Evolutionary conservation across 108 stramenopile genomes (phyloP).

Genomic region (Poteriospumella lacustris): DNA sequence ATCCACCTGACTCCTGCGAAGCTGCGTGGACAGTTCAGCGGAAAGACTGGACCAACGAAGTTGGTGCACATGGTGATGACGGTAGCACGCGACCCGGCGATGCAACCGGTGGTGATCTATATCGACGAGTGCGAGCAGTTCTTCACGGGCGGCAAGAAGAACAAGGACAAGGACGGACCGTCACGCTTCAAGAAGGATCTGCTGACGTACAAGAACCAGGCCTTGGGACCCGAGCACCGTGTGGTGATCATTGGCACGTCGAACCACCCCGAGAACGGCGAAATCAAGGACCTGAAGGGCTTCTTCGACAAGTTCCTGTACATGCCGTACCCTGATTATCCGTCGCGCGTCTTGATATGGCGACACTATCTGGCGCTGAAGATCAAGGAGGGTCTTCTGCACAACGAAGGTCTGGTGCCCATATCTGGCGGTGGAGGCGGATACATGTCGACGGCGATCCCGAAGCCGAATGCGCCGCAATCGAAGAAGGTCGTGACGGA

Average conservation of each 20-base stretch:
- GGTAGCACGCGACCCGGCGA: constrained; percentile 65
- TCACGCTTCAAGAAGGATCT: constrained; percentile 69
- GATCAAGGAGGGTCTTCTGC: not conserved
- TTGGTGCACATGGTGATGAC: constrained; percentile 69
- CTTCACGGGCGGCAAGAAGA: constrained; percentile 54
- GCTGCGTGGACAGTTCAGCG: constrained; percentile 57
- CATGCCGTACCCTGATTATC: constrained; percentile 64
- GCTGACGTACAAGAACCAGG: constrained; percentile 68
- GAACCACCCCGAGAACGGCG: constrained; percentile 57
- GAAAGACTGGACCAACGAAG: constrained; percentile 62
- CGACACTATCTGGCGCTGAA: constrained; percentile 38
- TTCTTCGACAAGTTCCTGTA: constrained; percentile 70
- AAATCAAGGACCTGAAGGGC: constrained; percentile 58
- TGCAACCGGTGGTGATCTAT: constrained; percentile 70
- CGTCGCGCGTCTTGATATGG: constrained; percentile 65
- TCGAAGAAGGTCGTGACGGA: not conserved
- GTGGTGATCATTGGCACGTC: constrained; percentile 68
- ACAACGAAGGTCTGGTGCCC: not conserved
- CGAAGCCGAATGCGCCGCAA: not conserved
- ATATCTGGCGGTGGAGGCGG: not conserved
- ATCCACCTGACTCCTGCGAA: constrained; percentile 65
- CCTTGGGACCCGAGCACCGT: constrained; percentile 60
- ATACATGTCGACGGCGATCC: not conserved
- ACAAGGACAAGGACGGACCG: constrained; percentile 46
- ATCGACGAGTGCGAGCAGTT: constrained; percentile 67